Base-by-base conservation (phyloP, 768 basidiomycete genomes). In the Amanita phalloides region DNA sequence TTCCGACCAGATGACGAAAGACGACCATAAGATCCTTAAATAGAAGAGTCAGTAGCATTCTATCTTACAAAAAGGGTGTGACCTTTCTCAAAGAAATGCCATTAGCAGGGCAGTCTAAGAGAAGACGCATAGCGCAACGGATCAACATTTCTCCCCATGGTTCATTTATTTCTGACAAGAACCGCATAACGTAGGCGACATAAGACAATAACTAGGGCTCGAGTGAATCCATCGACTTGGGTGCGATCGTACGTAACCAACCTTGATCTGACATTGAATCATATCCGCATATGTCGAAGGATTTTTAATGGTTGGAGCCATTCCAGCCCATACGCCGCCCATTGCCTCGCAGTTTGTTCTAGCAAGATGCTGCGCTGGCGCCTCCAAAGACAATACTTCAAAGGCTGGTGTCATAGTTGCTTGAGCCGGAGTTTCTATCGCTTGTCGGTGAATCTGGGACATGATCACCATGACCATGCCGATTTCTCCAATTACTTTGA, bases 401-500 rank as follows among this genome's bases (percentile, higher is more conserved):
- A 95, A 86, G 10, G 88, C 84, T n/a, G 88, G 76, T 8, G 78
- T 72, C 35, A 91, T 75, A 6, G 86, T 86, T 13, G 78, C 73
- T 59, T 82, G 77, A 54, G 95, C 77, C 13, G 81, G 73, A 2
- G 82, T 71, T 11, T 76, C 69, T 47, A 90, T 82, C 54, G 86
- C 65, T 6, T 72, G 68, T 41, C 84, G 78, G 57, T 90, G 85
- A 36, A 80, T 77, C 66, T 97, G 95, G 55, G 87, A 84, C 67
- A 96, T 86, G 25, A 92, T 81, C 26, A 93, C 88, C 62, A 95
- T 82, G 10, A 90, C 83, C 72, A 94, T 86, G 4, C 89, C 89
- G 75, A 95, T 86, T 69, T 99, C 96, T 11, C 89, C 84, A 9
- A 97, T 71, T 8, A 96, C 87, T 66, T 96, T 97, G 74, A 96